These are phyloP conservation scores for Xylariales sp. DNA, from an alignment of 2,329 filamentous ascomycete genomes.

Conservation along the genomic window DNA sequence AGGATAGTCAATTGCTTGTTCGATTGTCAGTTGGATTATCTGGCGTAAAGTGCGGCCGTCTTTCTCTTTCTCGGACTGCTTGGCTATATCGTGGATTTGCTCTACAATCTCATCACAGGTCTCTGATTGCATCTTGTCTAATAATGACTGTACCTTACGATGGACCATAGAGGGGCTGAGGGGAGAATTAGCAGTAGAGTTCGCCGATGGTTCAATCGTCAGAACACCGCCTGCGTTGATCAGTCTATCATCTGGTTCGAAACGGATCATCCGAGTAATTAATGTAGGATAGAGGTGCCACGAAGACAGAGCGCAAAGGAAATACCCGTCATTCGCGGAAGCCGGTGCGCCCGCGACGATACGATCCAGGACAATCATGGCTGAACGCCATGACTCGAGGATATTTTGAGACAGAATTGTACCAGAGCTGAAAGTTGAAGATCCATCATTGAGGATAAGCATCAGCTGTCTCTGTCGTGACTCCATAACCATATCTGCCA, in stretches of 20 bases:
- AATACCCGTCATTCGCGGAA: conserved; percentile 5
- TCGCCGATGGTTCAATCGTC: neutral
- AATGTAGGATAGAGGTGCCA: conserved; percentile 12
- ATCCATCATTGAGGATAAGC: conserved; percentile 10
- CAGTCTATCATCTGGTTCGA: no score
- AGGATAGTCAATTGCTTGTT: no score
- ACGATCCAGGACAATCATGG: conserved; percentile 6
- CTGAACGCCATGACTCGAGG: conserved; percentile 6
- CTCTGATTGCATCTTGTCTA: no score
- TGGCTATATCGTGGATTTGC: no score
- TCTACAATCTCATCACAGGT: no score
- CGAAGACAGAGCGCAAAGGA: conserved; percentile 8
- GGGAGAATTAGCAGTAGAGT: no score
- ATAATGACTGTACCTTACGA: no score
- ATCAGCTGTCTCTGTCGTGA: conserved; percentile 7
- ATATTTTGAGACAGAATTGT: conserved; percentile 5
- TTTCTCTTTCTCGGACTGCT: no score
- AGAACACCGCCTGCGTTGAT: neutral
- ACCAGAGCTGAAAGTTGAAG: conserved; percentile 3
- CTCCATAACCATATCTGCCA: conserved; percentile 18
- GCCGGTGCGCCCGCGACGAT: conserved; percentile 8
- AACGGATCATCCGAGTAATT: no score
- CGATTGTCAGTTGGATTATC: no score
- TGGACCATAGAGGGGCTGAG: no score
- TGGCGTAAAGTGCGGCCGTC: no score